phyloP scores from a whole-genome alignment of 805 yeast genomes.

The Teunomyces funiuensis region DNA sequence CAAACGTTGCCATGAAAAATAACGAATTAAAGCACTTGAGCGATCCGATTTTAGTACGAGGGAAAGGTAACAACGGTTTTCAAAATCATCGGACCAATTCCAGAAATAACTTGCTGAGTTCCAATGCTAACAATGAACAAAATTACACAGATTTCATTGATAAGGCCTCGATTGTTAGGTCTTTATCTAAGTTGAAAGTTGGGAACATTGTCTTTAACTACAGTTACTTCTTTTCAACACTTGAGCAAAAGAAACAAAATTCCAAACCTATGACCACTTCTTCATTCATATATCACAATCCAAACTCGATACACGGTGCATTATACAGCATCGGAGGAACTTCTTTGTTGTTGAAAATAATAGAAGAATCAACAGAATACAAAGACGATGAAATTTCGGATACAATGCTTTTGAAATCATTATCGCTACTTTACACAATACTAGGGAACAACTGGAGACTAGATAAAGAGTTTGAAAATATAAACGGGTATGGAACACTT shows the following conservation, averaged over 20 bases:
- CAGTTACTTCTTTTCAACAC: constrained; percentile 10
- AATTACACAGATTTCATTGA: constrained; percentile 10
- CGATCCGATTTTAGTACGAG: neutral
- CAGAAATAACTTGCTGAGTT: neutral
- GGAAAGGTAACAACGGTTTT: neutral
- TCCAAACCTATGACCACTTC: constrained; percentile 5
- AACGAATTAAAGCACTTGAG: constrained; percentile 24
- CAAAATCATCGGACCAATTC: neutral
- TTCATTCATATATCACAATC: constrained; percentile 20
- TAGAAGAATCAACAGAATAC: constrained; percentile 43
- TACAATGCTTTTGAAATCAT: constrained; percentile 27
- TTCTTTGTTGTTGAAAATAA: constrained; percentile 42
- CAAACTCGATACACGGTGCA: constrained; percentile 28
- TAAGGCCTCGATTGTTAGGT: constrained; percentile 15
- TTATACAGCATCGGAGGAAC: constrained; percentile 54
- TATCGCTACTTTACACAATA: constrained; percentile 43
- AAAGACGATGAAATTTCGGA: constrained; percentile 16
- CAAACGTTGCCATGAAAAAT: constrained; percentile 33
- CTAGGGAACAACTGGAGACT: constrained; percentile 51
- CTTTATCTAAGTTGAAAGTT: constrained; percentile 16
- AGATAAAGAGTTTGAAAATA: constrained; percentile 56
- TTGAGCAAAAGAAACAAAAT: constrained; percentile 9
- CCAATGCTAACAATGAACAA: neutral
- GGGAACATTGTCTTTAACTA: constrained; percentile 21
- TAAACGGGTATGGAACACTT: constrained; percentile 60